Base-by-base conservation (phyloP, 1,139 yeast genomes). In the Meyerozyma guilliermondii region DNA sequence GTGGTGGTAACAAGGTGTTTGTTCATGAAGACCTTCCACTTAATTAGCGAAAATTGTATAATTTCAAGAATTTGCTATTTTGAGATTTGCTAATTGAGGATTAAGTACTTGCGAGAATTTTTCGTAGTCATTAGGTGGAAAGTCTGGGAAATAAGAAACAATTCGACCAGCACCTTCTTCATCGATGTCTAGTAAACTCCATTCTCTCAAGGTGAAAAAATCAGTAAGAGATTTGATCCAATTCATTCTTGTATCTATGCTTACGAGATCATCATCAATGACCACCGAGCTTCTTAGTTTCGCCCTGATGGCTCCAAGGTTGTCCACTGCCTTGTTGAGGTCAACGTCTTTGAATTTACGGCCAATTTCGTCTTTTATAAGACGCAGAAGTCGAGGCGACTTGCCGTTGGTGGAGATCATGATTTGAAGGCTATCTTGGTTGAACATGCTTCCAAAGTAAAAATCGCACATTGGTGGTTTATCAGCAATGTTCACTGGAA, bases 321-420 rank as follows among this genome's bases (percentile, higher is more conserved):
- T 83, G 38, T 71, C 80, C 39, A 86, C 80, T 0, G 92, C 91
- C 36, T 61, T 67, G 44, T 77, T 81, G 46, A 80, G 59, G 40
- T 71, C 66, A 13, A 66, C 58, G 28, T 68, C 73, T 31, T 70
- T 62, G 37, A 70, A 63, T 42, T 75, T 72, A 41, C 63, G 60
- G 39, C 78, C 75, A 38, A 83, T 77, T 35, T 71, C 74, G 50
- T 78, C 81, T 52, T 87, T 79, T 44, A 87, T 76, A 40, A 83
- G 60, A 46, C 76, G 74, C 43, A 89, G 84, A 49, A 87, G 72
- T 39, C 95, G 63, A 0, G 96, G 96, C 1, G 91, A 83, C 52
- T 81, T 79, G 7, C 95, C 95, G 56, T 86, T 86, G 17, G 95
- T 86, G 28, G 88, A 80, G 8, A 87, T 83, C 89, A 87, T 83